Base-by-base conservation (phyloP, 805 yeast genomes). In the Saturnispora besseyi region DNA sequence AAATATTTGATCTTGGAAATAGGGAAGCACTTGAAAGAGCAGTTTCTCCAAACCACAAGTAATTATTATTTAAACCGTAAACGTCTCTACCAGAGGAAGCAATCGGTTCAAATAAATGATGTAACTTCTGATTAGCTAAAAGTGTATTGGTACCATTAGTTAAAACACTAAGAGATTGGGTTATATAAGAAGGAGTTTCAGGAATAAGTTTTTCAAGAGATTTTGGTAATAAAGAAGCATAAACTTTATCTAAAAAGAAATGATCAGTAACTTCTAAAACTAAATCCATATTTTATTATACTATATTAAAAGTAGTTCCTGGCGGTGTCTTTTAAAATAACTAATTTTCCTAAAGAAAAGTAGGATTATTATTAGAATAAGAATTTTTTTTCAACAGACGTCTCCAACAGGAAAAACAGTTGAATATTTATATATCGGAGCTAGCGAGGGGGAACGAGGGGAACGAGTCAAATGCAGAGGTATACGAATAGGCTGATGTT, bases 201-300 rank as follows among this genome's bases (percentile, higher is more conserved):
- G 69, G 69, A 28, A 66, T 43, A 42, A 57, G 55, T 21, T 54
- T 61, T 15, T 72, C 67, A 41, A 81, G 64, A 9, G 79, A 67
- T 8, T 74, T 71, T 13, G 96, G 96, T 44, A 87, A 70, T 2
- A 79, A 53, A 38, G 69, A 69, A 30, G 97, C 86, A 59, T 89
- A 91, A 15, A 79, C 69, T 63, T 72, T 74, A 69, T 93, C 99
- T 46, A 91, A 77, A 29, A 80, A 59, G 58, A 69, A 86, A 44
- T 86, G 74, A 68, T 93, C 99, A 43, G 73, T 68, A 24, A 80
- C 71, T 66, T 93, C 99, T 47, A 93, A 75, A 24, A 88, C 89
- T 61, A 93, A 72, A 83, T 93, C 99, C 99, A 93, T 91, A 51
- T 22, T 42, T 18, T 30, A 12, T 36, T 36, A 21, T 21, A 36